A percentile compares a stretch with the other conserved stretches of the same genome.
Evolutionary conservation across 106 monocot genomes (phyloP).

Genomic region (Alisma plantagoaquatica): DNA sequence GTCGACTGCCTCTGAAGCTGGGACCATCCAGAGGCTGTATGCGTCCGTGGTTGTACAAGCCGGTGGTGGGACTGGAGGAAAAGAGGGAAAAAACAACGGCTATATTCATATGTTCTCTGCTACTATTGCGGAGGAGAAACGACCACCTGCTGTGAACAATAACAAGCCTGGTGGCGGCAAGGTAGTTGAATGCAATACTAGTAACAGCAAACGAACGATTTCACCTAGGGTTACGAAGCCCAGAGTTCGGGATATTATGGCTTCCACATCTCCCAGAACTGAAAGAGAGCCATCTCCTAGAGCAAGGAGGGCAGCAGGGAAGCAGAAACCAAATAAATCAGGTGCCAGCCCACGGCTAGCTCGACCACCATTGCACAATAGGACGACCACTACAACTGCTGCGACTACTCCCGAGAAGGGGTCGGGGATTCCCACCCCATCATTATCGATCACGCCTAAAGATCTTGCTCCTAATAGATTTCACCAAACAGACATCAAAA

Average conservation of each 20-base stretch:
- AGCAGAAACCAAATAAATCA: constrained; percentile 20
- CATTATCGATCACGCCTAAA: too few relatives aligned
- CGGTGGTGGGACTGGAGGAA: constrained; percentile 11
- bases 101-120: constrained; percentile 32
- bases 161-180: constrained; percentile 3
- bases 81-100: constrained; percentile 19
- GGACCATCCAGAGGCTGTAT: constrained; percentile 45
- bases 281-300: constrained; percentile 7
- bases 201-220: constrained; percentile 7
- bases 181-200: constrained; percentile 3
- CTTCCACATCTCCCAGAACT: constrained; percentile 15
- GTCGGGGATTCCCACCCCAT: too few relatives aligned
- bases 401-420: too few relatives aligned
- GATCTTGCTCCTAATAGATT: too few relatives aligned
- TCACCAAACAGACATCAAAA: too few relatives aligned
- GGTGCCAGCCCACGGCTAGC: constrained; percentile 19
- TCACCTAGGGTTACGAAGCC: constrained; percentile 11
- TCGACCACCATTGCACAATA: constrained; percentile 31
- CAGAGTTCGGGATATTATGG: constrained; percentile 58
- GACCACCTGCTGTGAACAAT: constrained; percentile 1
- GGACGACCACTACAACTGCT: too few relatives aligned
- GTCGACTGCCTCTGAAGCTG: constrained; percentile 39
- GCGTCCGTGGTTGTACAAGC: constrained; percentile 47
- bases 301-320: constrained; percentile 25
- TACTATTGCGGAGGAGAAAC: constrained; percentile 23